These are phyloP conservation scores for Pisolithus albus DNA, from an alignment of 768 basidiomycete species.

Conservation along the genomic window DNA sequence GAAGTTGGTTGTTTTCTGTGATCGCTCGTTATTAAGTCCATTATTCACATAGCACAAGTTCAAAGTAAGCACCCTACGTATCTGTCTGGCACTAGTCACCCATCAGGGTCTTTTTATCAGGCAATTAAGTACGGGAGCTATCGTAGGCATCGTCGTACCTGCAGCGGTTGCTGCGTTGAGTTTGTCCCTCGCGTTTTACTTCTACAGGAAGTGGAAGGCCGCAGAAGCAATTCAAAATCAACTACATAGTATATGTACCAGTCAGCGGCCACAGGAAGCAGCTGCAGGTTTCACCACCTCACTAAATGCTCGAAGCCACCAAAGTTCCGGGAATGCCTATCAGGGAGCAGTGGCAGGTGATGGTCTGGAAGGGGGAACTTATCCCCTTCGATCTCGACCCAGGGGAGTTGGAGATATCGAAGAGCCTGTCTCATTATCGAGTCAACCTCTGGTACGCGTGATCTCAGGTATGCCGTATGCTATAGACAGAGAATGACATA, in stretches of 20 bases:
- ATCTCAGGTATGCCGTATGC: too few relatives aligned
- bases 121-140: constrained; percentile 14
- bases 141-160: constrained; percentile 17
- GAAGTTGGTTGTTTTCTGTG: too few relatives aligned
- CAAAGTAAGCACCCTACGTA: background rate
- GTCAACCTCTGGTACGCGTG: too few relatives aligned
- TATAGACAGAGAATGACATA: too few relatives aligned
- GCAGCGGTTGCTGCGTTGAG: constrained; percentile 8
- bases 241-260: constrained; percentile 6
- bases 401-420: too few relatives aligned
- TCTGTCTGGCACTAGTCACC: background rate
- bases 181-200: constrained; percentile 14
- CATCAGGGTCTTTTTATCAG: constrained; percentile 4
- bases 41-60: too few relatives aligned
- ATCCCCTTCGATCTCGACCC: too few relatives aligned
- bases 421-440: too few relatives aligned
- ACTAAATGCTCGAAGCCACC: constrained; percentile 7
- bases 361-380: too few relatives aligned
- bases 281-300: constrained; percentile 15
- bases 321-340: too few relatives aligned
- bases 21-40: too few relatives aligned
- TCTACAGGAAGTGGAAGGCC: constrained; percentile 24
- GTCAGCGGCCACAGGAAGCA: constrained; percentile 1
- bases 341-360: background rate
- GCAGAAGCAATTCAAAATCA: constrained; percentile 8